Percentiles rank a stretch among this genome's conserved stretches.
These are phyloP conservation scores for Didymella sp. DNA, from an alignment of 2,329 filamentous ascomycete genomes.

Conservation along the genomic window DNA sequence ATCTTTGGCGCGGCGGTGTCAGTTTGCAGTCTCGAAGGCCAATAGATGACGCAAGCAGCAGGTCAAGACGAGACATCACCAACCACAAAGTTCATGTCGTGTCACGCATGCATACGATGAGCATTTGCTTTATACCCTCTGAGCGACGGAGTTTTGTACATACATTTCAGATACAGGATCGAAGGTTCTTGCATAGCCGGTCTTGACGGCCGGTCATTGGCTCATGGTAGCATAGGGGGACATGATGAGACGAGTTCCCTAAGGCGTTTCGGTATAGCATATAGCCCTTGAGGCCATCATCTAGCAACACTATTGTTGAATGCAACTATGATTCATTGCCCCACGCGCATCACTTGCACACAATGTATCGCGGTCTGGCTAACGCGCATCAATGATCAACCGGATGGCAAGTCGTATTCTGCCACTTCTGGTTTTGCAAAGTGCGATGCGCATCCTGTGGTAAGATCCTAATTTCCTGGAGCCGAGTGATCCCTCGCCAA, in stretches of 20 bases:
- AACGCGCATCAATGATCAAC: neutral
- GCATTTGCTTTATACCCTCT: slow-evolving; percentile 22
- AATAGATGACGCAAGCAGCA: slow-evolving; percentile 13
- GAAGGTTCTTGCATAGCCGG: slow-evolving; percentile 9
- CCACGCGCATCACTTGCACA: too few species aligned
- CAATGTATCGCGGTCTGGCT: neutral
- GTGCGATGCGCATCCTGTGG: neutral
- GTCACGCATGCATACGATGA: slow-evolving; percentile 3
- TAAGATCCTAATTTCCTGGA: neutral
- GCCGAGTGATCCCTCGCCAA: neutral
- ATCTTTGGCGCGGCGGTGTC: slow-evolving; percentile 78
- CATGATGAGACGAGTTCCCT: slow-evolving; percentile 21
- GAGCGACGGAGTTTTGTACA: slow-evolving; percentile 25
- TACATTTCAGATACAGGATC: slow-evolving; percentile 10
- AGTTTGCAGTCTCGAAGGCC: slow-evolving; percentile 49
- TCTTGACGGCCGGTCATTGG: slow-evolving; percentile 5
- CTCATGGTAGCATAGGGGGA: slow-evolving; percentile 11
- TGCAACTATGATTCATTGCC: neutral
- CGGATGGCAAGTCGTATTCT: neutral
- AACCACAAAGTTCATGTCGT: slow-evolving; percentile 1
- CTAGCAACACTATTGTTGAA: slow-evolving; percentile 4
- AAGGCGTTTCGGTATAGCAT: slow-evolving; percentile 14
- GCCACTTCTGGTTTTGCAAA: neutral
- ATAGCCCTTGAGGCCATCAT: slow-evolving; percentile 1
- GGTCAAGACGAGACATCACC: neutral